Evolutionary conservation across 257 asterid species (phyloP), one percentile per base, ranked within the genome.

Genomic region (Asclepias syriaca): DNA sequence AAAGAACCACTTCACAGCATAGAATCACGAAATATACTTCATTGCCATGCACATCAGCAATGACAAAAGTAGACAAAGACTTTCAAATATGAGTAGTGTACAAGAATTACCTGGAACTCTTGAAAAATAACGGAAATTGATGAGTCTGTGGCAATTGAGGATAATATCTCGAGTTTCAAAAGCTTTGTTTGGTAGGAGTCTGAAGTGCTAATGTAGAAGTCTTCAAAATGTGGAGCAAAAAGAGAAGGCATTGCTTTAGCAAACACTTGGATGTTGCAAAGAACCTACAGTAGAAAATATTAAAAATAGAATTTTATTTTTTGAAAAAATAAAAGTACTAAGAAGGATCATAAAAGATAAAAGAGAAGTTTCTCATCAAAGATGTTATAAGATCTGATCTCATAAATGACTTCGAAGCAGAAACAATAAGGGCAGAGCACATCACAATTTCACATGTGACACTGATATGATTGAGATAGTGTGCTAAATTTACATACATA

Each of bases 221-320:
- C 98, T 84, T 92, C 99, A 83, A 85, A 88, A 79, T 90, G 83
- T 29, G 88, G 86, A 78, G 76, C 81, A 83, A 95, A 92, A 71
- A 87, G 82, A 79, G 87, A 86, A 77, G 97, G 96, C 89, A 90
- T 79, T 78, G 89, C 95, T 85, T 88, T 95, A 46, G 92, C 87
- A 69, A 95, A 92, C 74, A 89, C 97, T 87, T 89, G 98, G 78
- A 95, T 87, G 82, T 95, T 90, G 90, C 96, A 88, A 69, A 95
- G 96, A 66, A 92, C 91, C 99, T 95, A 86, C 81, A 81, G 34
- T 18, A 79, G 74, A 57, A 7, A 11, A 6, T 43, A 9, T 43
- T 43, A 43, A 43, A 43, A 43, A 43, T 43, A 43, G 7, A 43
- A 77, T 76, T 3, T 19, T 32, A 13, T 59, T 59, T 21, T 46